Conservation (phyloP, 768 basidiomycete genomes). For the Lentinula aciculospora region DNA sequence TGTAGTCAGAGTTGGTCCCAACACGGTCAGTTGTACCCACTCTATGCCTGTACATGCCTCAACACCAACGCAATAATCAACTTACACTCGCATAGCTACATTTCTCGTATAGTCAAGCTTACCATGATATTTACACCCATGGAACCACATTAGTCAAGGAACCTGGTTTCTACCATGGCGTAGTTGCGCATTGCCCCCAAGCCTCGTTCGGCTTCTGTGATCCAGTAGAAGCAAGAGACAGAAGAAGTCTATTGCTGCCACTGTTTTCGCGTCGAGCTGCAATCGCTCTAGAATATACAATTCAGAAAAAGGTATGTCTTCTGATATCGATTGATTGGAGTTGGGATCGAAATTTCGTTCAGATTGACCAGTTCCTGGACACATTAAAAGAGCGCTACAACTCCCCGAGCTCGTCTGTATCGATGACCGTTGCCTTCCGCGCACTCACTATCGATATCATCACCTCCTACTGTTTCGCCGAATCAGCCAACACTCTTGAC, state of each 20-base stretch:
- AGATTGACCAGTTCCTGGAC: slow-evolving; percentile 28
- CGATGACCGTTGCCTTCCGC: slow-evolving; percentile 36
- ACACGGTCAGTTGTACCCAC: slow-evolving; percentile 21
- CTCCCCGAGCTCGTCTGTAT: slow-evolving; percentile 16
- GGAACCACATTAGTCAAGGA: slow-evolving; percentile 34
- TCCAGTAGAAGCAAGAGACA: slow-evolving; percentile 24
- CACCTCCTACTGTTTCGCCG: slow-evolving; percentile 33
- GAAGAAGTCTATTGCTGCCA: slow-evolving; percentile 25
- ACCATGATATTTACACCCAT: slow-evolving; percentile 28
- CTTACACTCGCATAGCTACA: slow-evolving; percentile 25
- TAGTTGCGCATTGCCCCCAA: slow-evolving; percentile 24
- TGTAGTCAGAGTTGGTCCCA: slow-evolving; percentile 34
- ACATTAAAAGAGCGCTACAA: slow-evolving; percentile 9
- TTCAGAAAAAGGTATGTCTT: not conserved
- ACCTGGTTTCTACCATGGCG: slow-evolving; percentile 25
- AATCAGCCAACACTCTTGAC: slow-evolving; percentile 24
- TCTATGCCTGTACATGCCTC: not conserved
- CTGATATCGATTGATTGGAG: not conserved
- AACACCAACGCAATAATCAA: no score
- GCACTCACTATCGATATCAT: slow-evolving; percentile 38
- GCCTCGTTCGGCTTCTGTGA: slow-evolving; percentile 31
- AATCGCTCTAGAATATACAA: slow-evolving; percentile 14
- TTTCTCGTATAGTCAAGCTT: slow-evolving; percentile 28
- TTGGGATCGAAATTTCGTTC: not conserved
- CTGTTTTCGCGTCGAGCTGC: slow-evolving; percentile 34